These are phyloP conservation scores for Serendipita sp. DNA, from an alignment of 768 basidiomycete genomes.

Conservation along the genomic window DNA sequence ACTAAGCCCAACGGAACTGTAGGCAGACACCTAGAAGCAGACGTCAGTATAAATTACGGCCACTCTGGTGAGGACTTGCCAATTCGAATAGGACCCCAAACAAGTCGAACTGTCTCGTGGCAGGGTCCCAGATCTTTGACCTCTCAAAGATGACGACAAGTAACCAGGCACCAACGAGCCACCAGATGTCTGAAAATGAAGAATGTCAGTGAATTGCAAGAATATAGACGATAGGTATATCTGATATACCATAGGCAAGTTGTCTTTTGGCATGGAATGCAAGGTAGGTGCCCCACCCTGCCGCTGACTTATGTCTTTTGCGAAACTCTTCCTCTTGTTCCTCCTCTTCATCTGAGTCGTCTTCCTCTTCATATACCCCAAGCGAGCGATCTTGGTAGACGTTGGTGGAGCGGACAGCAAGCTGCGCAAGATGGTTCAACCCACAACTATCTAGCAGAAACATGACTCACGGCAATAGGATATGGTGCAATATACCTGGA, in stretches of 20 bases:
- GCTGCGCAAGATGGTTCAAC: not conserved
- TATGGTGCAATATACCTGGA: slow-evolving; percentile 7
- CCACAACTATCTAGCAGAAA: no score
- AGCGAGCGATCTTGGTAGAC: slow-evolving; percentile 8
- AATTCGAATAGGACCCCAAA: slow-evolving; percentile 51
- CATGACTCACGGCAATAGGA: slow-evolving; percentile 2
- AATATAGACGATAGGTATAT: no score
- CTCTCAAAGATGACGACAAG: slow-evolving; percentile 20
- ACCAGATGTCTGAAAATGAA: slow-evolving; percentile 65
- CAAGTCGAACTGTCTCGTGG: slow-evolving; percentile 9
- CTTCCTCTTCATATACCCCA: slow-evolving; percentile 7
- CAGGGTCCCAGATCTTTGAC: not conserved
- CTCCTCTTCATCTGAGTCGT: slow-evolving; percentile 24
- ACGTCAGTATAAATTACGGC: not conserved
- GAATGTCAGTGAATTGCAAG: no score
- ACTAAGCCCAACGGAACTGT: slow-evolving; percentile 79
- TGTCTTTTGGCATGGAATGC: slow-evolving; percentile 74
- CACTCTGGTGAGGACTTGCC: slow-evolving; percentile 28
- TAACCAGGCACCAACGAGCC: slow-evolving; percentile 73
- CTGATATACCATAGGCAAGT: slow-evolving; percentile 44
- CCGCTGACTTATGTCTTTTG: slow-evolving; percentile 20
- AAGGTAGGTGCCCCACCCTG: slow-evolving; percentile 65
- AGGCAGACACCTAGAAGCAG: slow-evolving; percentile 36
- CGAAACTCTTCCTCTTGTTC: slow-evolving; percentile 13
- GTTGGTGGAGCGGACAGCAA: slow-evolving; percentile 6